Conservation (phyloP, 1,284 basidiomycete species). For the Tilletia setariae region DNA sequence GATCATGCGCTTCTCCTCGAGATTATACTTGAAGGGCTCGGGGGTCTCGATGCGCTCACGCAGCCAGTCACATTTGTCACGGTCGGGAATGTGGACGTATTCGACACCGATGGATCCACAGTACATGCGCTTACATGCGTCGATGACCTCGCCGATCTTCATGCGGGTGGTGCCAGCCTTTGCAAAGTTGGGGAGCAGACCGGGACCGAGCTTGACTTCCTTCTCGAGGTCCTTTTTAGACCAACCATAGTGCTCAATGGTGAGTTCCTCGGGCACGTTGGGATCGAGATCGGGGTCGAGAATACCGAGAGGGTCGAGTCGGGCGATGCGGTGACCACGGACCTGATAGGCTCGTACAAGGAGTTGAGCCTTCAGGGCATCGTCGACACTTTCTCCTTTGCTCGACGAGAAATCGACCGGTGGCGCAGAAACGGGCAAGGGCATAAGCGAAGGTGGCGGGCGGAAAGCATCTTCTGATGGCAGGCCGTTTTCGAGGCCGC, state of each 20-base stretch:
- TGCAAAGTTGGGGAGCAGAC: conserved; percentile 87
- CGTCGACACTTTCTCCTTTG: conserved; percentile 71
- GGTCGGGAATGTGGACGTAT: conserved; percentile 97
- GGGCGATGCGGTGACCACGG: conserved; percentile 91
- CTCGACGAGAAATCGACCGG: conserved; percentile 67
- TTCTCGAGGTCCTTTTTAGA: conserved; percentile 88
- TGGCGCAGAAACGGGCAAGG: conserved; percentile 74
- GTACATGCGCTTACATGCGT: conserved; percentile 87
- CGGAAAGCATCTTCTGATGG: conserved; percentile 78
- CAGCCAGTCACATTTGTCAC: conserved; percentile 99
- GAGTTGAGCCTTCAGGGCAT: conserved; percentile 80
- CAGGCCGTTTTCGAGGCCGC: conserved; percentile 84
- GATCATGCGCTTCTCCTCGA: conserved; percentile 98
- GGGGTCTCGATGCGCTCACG: conserved; percentile 93
- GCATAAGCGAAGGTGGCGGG: conserved; percentile 67
- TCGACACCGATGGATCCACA: conserved; percentile 93
- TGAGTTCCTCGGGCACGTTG: conserved; percentile 46
- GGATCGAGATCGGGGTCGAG: conserved; percentile 73
- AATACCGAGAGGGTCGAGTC: conserved; percentile 92
- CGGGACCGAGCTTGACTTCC: conserved; percentile 88
- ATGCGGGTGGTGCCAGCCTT: conserved; percentile 81
- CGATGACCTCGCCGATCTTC: conserved; percentile 88
- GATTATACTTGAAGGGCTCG: conserved; percentile 94
- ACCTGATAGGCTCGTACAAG: conserved; percentile 92
- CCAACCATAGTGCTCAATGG: conserved; percentile 71